phyloP scores from a whole-genome alignment of 2,329 filamentous ascomycete species.

The Thielaviopsis populi region DNA sequence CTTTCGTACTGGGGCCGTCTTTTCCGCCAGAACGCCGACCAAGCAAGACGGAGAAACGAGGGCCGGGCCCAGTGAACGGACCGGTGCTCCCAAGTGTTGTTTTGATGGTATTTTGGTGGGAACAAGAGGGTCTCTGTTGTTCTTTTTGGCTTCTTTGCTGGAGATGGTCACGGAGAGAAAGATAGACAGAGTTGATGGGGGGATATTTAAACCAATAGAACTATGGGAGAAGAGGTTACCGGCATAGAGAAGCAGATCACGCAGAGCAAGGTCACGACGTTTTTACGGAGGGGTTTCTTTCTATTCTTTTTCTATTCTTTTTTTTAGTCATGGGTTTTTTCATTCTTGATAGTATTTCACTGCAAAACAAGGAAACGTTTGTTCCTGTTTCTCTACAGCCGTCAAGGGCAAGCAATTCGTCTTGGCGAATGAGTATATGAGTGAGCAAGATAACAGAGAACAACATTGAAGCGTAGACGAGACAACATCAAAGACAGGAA shows the following conservation, averaged over 20 bases:
- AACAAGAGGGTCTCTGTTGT: not conserved
- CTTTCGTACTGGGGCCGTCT: constrained; percentile 16
- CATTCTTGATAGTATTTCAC: constrained; percentile 2
- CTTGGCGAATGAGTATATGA: not conserved
- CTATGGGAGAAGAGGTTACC: not conserved
- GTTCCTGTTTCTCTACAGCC: too few relatives aligned
- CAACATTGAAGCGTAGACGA: not conserved
- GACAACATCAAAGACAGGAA: not conserved
- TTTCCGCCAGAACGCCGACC: constrained; percentile 13
- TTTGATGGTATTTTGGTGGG: not conserved
- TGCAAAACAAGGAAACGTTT: not conserved
- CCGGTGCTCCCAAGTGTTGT: not conserved
- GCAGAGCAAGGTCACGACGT: not conserved
- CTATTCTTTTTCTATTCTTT: not conserved
- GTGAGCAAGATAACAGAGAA: not conserved
- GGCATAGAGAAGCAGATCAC: not conserved
- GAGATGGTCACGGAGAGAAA: not conserved
- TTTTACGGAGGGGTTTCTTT: not conserved
- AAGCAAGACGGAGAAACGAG: constrained; percentile 8
- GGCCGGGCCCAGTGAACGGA: not conserved
- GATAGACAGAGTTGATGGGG: not conserved
- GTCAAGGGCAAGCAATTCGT: not conserved
- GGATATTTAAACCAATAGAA: not conserved
- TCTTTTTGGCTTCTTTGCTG: not conserved
- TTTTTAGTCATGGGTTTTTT: not conserved